Evolutionary conservation across 129 eudicot species (phyloP).

Genomic region (carrot (Daucus carota)): DNA sequence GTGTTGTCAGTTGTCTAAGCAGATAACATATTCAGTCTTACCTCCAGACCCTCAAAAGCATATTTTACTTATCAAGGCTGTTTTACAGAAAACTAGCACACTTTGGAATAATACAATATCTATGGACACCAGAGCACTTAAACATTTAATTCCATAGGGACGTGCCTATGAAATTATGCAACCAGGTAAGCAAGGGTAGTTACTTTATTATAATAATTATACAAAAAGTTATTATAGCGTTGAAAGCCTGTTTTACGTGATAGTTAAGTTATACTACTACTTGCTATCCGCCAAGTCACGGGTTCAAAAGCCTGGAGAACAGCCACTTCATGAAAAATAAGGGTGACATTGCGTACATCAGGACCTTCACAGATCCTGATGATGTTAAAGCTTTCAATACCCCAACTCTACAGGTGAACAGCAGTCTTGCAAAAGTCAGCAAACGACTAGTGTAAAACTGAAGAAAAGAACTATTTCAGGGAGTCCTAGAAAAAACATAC

Average conservation of each 20-base stretch:
- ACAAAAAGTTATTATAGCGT: not conserved
- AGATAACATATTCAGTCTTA: not conserved
- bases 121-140: not conserved
- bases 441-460: not conserved
- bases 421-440: not conserved
- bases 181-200: not conserved
- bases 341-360: not conserved
- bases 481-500: not conserved
- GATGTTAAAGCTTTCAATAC: not conserved
- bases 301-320: not conserved
- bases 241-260: not conserved
- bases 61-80: conserved; percentile 3
- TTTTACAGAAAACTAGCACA: not conserved
- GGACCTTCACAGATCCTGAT: not conserved
- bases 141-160: not conserved
- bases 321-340: not conserved
- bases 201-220: not conserved
- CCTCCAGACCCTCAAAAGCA: not conserved
- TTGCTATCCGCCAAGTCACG: not conserved
- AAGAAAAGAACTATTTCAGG: not conserved
- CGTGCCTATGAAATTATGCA: not conserved
- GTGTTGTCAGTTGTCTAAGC: not conserved
- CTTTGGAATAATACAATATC: not conserved
- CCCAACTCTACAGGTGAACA: not conserved
- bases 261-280: not conserved